Percentiles rank a stretch among this genome's conserved stretches.
These are phyloP conservation scores for Alternaria solani DNA, from an alignment of 2,329 filamentous ascomycete species.

Conservation along the genomic window DNA sequence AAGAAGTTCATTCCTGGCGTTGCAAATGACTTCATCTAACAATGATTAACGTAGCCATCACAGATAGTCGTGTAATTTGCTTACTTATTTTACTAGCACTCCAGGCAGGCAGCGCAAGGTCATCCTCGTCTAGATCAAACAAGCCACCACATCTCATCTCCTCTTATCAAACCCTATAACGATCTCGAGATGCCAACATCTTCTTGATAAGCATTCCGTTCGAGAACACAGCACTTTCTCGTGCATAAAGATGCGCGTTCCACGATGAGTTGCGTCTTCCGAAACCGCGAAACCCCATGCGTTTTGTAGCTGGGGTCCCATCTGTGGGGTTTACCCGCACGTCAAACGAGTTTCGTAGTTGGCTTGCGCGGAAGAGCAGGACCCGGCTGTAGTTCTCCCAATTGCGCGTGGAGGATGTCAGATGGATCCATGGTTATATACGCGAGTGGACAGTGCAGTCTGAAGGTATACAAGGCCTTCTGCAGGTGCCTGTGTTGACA, in stretches of 20 bases:
- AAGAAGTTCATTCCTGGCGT: background rate
- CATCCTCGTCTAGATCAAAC: background rate
- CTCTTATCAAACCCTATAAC: background rate
- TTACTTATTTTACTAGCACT: background rate
- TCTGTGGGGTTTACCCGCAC: background rate
- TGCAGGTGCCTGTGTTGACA: background rate
- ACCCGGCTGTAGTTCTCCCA: background rate
- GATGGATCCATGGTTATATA: background rate
- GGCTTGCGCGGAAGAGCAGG: background rate
- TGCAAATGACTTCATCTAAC: background rate
- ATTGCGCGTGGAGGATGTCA: background rate
- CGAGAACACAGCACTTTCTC: background rate
- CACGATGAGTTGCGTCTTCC: conserved; percentile 3
- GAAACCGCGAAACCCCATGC: conserved; percentile 6
- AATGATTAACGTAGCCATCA: background rate
- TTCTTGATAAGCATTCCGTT: background rate
- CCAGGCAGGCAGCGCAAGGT: background rate
- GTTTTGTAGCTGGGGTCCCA: background rate
- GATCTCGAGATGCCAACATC: too few relatives aligned
- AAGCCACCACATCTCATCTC: background rate
- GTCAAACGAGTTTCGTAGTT: conserved; percentile 1
- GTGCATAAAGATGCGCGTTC: background rate
- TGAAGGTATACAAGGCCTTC: background rate
- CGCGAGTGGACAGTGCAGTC: background rate
- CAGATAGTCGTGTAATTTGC: background rate